Evolutionary conservation across 2,329 filamentous ascomycete species (phyloP).

Genomic region (Fusarium sp.): DNA sequence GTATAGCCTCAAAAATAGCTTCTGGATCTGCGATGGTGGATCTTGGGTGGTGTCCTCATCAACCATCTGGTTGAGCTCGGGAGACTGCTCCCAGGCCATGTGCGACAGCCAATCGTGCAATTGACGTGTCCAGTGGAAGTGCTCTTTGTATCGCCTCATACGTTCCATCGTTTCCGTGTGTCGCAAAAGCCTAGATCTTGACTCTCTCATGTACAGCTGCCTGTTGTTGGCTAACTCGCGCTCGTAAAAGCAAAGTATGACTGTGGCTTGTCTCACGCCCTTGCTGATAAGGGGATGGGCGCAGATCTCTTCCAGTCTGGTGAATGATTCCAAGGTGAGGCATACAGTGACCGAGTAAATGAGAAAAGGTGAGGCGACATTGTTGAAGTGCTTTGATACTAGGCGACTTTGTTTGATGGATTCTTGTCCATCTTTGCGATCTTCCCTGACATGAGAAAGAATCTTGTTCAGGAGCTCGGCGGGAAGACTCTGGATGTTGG

Average conservation of each 20-base stretch:
- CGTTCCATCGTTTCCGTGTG: slow-evolving; percentile 1
- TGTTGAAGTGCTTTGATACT: not conserved
- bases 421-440: not conserved
- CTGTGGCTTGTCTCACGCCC: not conserved
- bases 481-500: slow-evolving; percentile 3
- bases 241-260: not conserved
- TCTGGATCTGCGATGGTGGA: not conserved
- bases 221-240: not conserved
- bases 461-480: not conserved
- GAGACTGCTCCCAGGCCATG: not conserved
- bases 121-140: not conserved
- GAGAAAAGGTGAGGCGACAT: not conserved
- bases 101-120: not conserved
- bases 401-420: not conserved
- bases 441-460: not conserved
- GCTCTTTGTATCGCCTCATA: not conserved
- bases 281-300: not conserved
- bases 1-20: slow-evolving; percentile 1
- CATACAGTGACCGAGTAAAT: not conserved
- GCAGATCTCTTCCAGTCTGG: not conserved
- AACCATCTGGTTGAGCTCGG: not conserved
- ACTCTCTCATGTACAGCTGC: slow-evolving; percentile 1
- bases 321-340: not conserved
- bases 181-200: slow-evolving; percentile 3
- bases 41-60: not conserved